Evolutionary conservation across 805 yeast species (phyloP).

Genomic region (Scheffersomyces stipitis): DNA sequence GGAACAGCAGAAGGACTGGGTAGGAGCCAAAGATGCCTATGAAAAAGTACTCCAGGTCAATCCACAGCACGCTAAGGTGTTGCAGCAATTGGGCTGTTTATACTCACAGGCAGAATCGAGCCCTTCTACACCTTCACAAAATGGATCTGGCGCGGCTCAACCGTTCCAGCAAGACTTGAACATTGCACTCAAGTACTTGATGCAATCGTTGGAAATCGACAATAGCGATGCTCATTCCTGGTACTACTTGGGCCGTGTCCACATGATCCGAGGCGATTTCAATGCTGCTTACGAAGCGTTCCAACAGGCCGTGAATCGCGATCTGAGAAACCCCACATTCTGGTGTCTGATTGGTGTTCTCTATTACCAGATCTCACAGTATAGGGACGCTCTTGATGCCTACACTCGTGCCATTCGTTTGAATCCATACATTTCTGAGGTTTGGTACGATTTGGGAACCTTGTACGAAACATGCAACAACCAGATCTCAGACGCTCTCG

Average conservation of each 20-base stretch:
- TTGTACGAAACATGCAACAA: constrained; percentile 96
- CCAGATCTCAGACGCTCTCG: constrained; percentile 91
- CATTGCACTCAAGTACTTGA: constrained; percentile 74
- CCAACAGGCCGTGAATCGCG: constrained; percentile 97
- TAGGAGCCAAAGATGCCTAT: constrained; percentile 91
- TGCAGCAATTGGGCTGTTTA: constrained; percentile 94
- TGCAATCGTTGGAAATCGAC: constrained; percentile 88
- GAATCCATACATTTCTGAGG: constrained; percentile 95
- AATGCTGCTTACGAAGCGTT: constrained; percentile 96
- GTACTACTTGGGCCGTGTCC: constrained; percentile 95
- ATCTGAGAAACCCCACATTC: constrained; percentile 94
- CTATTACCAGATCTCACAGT: constrained; percentile 94
- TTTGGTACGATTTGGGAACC: constrained; percentile 98
- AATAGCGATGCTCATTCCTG: constrained; percentile 92
- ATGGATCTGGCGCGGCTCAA: constrained; percentile 41
- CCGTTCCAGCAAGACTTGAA: constrained; percentile 75
- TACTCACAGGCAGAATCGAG: constrained; percentile 63
- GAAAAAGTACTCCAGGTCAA: constrained; percentile 86
- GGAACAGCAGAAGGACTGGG: constrained; percentile 90
- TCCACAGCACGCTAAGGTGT: constrained; percentile 92
- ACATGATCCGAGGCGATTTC: constrained; percentile 94
- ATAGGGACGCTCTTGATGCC: constrained; percentile 95
- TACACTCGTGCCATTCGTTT: constrained; percentile 94
- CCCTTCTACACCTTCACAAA: constrained; percentile 17
- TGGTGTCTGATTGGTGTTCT: constrained; percentile 97